A percentile compares a stretch with the other conserved stretches of the same genome.
Evolutionary conservation across 345 rosid genomes (phyloP).

Genomic region (Crucihimalaya himalaica): DNA sequence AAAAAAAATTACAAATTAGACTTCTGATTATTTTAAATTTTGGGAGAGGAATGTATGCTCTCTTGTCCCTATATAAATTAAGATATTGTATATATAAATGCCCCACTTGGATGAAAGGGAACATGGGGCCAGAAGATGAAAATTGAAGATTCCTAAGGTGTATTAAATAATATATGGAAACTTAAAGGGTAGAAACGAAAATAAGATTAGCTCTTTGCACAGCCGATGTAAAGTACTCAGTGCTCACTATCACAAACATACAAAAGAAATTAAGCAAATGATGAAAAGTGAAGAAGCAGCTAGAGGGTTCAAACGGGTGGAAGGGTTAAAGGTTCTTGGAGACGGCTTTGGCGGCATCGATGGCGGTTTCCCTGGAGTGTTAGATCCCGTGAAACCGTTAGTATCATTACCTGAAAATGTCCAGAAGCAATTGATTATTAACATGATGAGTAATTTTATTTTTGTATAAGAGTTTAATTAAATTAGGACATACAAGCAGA

Average conservation of each 20-base stretch:
- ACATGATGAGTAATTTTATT: neutral
- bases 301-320: constrained; percentile 17
- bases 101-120: constrained; percentile 3
- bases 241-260: neutral
- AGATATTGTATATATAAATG: neutral
- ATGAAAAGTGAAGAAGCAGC: constrained; percentile 20
- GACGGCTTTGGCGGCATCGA: neutral
- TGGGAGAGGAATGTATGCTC: neutral
- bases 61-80: too few relatives aligned
- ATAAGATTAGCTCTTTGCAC: neutral
- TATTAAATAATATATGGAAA: neutral
- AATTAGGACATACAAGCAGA: constrained; percentile 58
- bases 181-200: neutral
- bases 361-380: constrained; percentile 1
- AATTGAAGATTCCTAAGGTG: neutral
- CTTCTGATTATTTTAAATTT: constrained; percentile 5
- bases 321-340: neutral
- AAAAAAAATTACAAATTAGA: neutral
- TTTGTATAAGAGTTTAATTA: neutral
- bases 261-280: constrained; percentile 1
- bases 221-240: neutral
- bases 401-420: constrained; percentile 28
- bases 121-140: neutral
- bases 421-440: neutral
- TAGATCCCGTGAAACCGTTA: constrained; percentile 20